Evolutionary conservation across 192 early-diverging fungal genomes (phyloP).

Genomic region (Gonapodya sp.): DNA sequence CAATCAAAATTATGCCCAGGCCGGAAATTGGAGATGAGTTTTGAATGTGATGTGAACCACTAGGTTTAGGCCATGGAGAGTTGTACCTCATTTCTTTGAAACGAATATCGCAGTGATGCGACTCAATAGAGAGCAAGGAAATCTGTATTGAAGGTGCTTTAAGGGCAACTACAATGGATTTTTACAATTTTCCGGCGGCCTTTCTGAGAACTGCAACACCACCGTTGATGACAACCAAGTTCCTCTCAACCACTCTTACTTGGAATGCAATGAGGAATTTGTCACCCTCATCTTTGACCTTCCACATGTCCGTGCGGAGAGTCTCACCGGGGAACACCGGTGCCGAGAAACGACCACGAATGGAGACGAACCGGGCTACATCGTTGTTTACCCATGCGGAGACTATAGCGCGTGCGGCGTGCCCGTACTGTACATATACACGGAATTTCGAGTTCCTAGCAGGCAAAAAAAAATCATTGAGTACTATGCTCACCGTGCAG

Average conservation of each 20-base stretch:
- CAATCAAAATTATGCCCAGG: no score
- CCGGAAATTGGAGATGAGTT: no score
- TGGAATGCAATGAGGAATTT: constrained; percentile 42
- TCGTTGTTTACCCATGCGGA: constrained; percentile 39
- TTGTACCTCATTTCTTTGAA: no score
- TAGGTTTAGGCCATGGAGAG: no score
- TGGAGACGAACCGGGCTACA: constrained; percentile 40
- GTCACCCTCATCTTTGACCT: constrained; percentile 32
- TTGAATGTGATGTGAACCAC: no score
- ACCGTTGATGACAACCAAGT: constrained; percentile 47
- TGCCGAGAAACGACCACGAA: constrained; percentile 54
- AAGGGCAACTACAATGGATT: no score
- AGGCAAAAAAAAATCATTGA: not conserved
- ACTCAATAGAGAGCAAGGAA: no score
- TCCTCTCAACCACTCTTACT: constrained; percentile 43
- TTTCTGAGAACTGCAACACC: constrained; percentile 38
- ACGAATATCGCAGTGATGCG: no score
- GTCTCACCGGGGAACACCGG: constrained; percentile 59
- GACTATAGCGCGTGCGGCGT: not conserved
- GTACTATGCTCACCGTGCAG: constrained; percentile 14
- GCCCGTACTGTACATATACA: not conserved
- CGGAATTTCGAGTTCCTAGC: not conserved
- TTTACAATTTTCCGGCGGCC: not conserved
- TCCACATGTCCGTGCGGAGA: constrained; percentile 61
- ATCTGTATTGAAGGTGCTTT: no score